Base-by-base conservation (phyloP, 2,329 filamentous ascomycete genomes). In the Beauveria sp. region DNA sequence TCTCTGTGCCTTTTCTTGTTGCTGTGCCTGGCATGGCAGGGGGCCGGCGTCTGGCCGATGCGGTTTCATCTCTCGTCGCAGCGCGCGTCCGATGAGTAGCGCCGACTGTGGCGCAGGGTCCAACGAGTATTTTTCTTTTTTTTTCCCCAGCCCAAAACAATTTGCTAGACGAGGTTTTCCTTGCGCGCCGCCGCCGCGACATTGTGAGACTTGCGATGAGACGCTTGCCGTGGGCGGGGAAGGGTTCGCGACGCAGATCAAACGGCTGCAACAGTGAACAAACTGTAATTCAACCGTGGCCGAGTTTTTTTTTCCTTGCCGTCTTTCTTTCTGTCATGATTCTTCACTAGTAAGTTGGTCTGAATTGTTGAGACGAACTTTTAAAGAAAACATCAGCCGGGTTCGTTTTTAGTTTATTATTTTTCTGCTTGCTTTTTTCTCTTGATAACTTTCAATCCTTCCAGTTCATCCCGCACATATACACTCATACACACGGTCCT, bases 201-300 rank as follows among this genome's bases (percentile, higher is more conserved):
- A 56, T 18, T 20, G 24, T 64, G 60, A 61, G 60, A 61, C 60
- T 24, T 50, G 45, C 31, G 45, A 55, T 61, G 60, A 61, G 60
- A 61, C 60, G 52, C 42, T 6, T 14, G 34, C 49, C n/a, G 12
- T 14, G 1, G 34, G 34, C 34, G 12, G 34, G 10, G 34, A 14
- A 14, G 12, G 50, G 49, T 28, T 54, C 45, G 31, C n/a, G 60
- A 43, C 28, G 51, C 34, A 12, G 60, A 61, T 61, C 60, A 61
- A 61, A 61, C 60, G n/a, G 34, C 34, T 12, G 34, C 34, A 38
- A 38, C 45, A n/a, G 42, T 10, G 16, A 52, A 34, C 14, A 58
- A 28, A 31, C 18, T 14, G 34, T 24, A 42, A 60, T 42, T 22
- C 28, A 24, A 34, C 38, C 8, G n/a, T 48, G 42, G 18, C 20